These are phyloP conservation scores for Nemania sp. DNA, from an alignment of 2,329 filamentous ascomycete species.

Conservation along the genomic window DNA sequence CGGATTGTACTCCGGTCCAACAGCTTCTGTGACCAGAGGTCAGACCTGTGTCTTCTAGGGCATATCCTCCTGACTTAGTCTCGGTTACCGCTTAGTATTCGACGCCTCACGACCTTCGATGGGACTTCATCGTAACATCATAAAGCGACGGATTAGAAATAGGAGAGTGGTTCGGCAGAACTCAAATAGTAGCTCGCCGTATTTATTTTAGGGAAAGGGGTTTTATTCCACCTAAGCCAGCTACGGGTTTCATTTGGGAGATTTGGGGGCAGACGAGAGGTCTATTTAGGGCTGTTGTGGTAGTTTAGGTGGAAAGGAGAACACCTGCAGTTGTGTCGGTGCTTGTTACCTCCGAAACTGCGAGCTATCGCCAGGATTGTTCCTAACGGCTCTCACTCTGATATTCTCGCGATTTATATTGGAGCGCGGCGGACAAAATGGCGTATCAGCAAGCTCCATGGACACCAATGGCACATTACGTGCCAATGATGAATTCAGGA, in stretches of 20 bases:
- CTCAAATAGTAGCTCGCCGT: conserved; percentile 5
- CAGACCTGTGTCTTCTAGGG: conserved; percentile 37
- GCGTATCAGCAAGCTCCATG: conserved; percentile 48
- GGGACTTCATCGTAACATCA: conserved; percentile 27
- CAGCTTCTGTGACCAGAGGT: not conserved
- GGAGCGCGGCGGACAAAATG: conserved; percentile 36
- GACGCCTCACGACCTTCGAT: conserved; percentile 26
- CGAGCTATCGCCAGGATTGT: not conserved
- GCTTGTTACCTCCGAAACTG: not conserved
- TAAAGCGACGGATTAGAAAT: conserved; percentile 35
- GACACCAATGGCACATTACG: conserved; percentile 45
- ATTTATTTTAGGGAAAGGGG: not conserved
- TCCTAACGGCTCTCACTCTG: not conserved
- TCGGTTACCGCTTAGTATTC: conserved; percentile 12
- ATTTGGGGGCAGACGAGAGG: not conserved
- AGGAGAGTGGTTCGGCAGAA: conserved; percentile 32
- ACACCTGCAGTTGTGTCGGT: not conserved
- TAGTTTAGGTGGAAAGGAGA: not conserved
- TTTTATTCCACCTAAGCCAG: not conserved
- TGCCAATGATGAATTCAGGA: conserved; percentile 46
- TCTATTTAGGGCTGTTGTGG: not conserved
- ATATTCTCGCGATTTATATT: conserved; percentile 2
- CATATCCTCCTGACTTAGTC: conserved; percentile 23
- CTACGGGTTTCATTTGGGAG: not conserved
- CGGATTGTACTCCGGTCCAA: not conserved